A percentile compares a stretch with the other conserved stretches of the same genome.
Evolutionary conservation across 2,329 filamentous ascomycete genomes (phyloP).

Genomic region (Claviceps fusiformis): DNA sequence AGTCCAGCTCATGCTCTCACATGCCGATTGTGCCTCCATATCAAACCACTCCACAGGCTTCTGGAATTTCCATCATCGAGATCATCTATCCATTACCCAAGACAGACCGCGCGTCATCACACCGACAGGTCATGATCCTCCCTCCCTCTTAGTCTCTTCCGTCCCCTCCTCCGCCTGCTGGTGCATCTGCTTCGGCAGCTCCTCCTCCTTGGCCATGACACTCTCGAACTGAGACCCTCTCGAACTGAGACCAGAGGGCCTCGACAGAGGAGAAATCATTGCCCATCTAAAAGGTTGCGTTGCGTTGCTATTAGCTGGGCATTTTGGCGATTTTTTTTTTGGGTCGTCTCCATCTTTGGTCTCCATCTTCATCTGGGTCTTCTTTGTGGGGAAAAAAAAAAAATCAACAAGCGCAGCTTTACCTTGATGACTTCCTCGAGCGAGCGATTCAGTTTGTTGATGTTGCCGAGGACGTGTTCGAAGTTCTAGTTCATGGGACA

Average conservation of each 20-base stretch:
- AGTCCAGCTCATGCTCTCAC: conserved; percentile 1
- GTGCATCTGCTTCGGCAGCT: conserved; percentile 9
- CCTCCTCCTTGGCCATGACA: conserved; percentile 66
- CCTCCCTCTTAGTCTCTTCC: conserved; percentile 13
- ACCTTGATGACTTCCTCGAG: conserved; percentile 85
- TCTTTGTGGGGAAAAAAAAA: too few relatives aligned
- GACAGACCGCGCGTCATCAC: too few relatives aligned
- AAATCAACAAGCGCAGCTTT: conserved; percentile 6
- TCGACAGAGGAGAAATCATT: conserved; percentile 98
- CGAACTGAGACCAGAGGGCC: conserved; percentile 92
- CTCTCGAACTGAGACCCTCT: conserved; percentile 89
- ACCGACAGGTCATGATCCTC: not conserved
- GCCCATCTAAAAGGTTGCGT: too few relatives aligned
- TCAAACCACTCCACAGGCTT: too few relatives aligned
- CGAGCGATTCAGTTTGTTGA: conserved; percentile 88
- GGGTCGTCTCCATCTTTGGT: not conserved
- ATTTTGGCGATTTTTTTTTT: not conserved
- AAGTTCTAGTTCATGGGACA: conserved; percentile 38
- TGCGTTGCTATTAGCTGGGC: too few relatives aligned
- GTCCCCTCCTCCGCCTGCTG: conserved; percentile 15
- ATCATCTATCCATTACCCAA: too few relatives aligned
- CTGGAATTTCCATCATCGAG: too few relatives aligned
- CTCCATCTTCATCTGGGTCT: too few relatives aligned
- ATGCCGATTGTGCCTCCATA: too few relatives aligned
- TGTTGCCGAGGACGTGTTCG: conserved; percentile 85